Conservation (phyloP, 23 red algal genomes). For the Cyanidiococcus yangmingshanensis region DNA sequence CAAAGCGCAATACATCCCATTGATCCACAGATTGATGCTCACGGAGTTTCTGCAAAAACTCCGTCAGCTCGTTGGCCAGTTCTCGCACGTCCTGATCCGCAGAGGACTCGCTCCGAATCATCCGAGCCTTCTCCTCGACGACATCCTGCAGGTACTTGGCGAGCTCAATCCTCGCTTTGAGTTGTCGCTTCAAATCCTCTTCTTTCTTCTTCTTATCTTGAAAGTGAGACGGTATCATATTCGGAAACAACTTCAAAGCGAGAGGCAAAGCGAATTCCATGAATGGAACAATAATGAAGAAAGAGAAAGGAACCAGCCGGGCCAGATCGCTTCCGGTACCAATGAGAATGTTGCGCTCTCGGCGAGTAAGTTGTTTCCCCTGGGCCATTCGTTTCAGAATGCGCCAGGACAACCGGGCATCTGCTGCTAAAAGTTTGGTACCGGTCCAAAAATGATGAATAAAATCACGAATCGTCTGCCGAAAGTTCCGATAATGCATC, state of each 20-base stretch:
- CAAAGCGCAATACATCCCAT: slow-evolving; percentile 63
- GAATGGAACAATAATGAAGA: slow-evolving; percentile 90
- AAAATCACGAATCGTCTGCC: slow-evolving; percentile 41
- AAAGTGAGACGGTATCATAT: slow-evolving; percentile 97
- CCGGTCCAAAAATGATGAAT: slow-evolving; percentile 75
- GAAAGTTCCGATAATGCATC: not conserved
- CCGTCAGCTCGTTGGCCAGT: slow-evolving; percentile 62
- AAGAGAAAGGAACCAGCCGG: slow-evolving; percentile 78
- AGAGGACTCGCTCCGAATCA: slow-evolving; percentile 33
- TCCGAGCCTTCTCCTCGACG: slow-evolving; percentile 75
- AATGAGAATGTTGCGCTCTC: slow-evolving; percentile 89
- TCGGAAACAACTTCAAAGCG: slow-evolving; percentile 84
- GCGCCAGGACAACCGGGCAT: slow-evolving; percentile 60
- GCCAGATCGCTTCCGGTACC: slow-evolving; percentile 82
- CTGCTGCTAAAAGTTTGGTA: slow-evolving; percentile 75
- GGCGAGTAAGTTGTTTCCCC: slow-evolving; percentile 72
- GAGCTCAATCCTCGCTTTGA: slow-evolving; percentile 81
- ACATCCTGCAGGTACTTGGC: slow-evolving; percentile 94
- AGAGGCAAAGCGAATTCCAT: slow-evolving; percentile 96
- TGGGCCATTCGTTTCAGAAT: slow-evolving; percentile 58
- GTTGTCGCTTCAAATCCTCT: slow-evolving; percentile 73
- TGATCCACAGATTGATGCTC: slow-evolving; percentile 54
- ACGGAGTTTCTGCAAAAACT: slow-evolving; percentile 66
- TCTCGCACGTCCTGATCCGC: slow-evolving; percentile 27
- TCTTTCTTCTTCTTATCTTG: slow-evolving; percentile 95